Conservation (phyloP, 768 basidiomycete genomes). For the Mycena epipterygia region DNA sequence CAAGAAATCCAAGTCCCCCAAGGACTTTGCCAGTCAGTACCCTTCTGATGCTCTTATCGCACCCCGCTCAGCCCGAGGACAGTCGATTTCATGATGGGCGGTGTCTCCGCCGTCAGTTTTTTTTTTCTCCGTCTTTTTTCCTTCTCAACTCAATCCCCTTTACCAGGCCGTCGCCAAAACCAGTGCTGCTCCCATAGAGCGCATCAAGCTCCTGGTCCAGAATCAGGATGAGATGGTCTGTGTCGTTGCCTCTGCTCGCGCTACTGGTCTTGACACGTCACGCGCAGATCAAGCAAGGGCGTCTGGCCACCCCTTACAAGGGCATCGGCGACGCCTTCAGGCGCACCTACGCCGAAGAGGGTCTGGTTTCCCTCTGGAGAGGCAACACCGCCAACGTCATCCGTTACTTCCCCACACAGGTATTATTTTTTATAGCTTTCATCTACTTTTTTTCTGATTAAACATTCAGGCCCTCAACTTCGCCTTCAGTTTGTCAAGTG, state of each 20-base stretch:
- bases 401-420: slow-evolving; percentile 99
- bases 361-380: slow-evolving; percentile 95
- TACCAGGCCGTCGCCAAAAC: slow-evolving; percentile 97
- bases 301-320: slow-evolving; percentile 96
- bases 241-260: slow-evolving; percentile 25
- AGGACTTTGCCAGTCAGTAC: slow-evolving; percentile 78
- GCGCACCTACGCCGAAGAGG: slow-evolving; percentile 96
- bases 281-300: slow-evolving; percentile 97
- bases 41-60: slow-evolving; percentile 11
- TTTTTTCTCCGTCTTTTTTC: not conserved
- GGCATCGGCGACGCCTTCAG: slow-evolving; percentile 92
- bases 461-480: slow-evolving; percentile 99
- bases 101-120: slow-evolving; percentile 86
- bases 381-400: slow-evolving; percentile 99
- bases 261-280: slow-evolving; percentile 51
- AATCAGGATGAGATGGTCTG: slow-evolving; percentile 99
- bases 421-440: too few relatives aligned
- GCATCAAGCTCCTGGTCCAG: slow-evolving; percentile 98
- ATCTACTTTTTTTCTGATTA: too few relatives aligned
- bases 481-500: slow-evolving; percentile 89
- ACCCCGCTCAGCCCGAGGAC: slow-evolving; percentile 37
- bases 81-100: slow-evolving; percentile 98
- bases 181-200: slow-evolving; percentile 99
- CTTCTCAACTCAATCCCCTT: slow-evolving; percentile 37
- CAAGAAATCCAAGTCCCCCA: slow-evolving; percentile 89